Percentiles rank a stretch among this genome's conserved stretches.
Conservation (phyloP, 1,139 yeast genomes). For the Starmera stellimalicola region DNA sequence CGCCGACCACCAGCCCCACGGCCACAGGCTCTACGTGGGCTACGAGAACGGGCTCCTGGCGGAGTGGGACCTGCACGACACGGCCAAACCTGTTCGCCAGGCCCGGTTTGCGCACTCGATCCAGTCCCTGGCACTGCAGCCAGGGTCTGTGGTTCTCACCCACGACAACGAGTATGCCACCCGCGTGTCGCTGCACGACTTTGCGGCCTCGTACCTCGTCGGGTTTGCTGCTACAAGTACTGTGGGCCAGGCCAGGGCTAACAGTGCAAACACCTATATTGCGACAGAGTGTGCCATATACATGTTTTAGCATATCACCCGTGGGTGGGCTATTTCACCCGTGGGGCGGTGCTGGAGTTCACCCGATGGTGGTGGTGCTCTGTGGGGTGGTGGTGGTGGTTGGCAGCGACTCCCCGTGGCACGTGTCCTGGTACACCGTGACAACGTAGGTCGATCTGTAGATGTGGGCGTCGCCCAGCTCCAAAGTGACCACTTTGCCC, state of each 20-base stretch:
- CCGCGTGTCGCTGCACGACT: background rate
- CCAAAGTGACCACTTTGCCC: background rate
- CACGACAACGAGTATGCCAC: background rate
- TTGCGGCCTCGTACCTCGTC: background rate
- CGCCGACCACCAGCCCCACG: conserved; percentile 11
- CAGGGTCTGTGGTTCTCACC: background rate
- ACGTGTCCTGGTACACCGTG: background rate
- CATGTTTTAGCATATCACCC: background rate
- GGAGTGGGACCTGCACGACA: conserved; percentile 28
- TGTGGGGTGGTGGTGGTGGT: background rate
- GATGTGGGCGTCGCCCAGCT: background rate
- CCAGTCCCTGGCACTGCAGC: background rate
- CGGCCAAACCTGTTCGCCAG: conserved; percentile 9
- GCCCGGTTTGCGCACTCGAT: conserved; percentile 1
- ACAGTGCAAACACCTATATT: too few species aligned
- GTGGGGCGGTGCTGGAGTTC: too few species aligned
- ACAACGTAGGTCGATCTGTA: background rate
- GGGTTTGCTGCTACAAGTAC: background rate
- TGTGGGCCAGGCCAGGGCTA: background rate
- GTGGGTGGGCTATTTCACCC: background rate
- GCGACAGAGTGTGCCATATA: background rate
- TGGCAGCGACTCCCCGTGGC: background rate
- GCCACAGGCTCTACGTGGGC: conserved; percentile 28
- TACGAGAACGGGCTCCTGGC: conserved; percentile 37
- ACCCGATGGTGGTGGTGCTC: background rate